These are phyloP conservation scores for Rosa persica DNA, from an alignment of 306 rosid genomes.

Conservation along the genomic window DNA sequence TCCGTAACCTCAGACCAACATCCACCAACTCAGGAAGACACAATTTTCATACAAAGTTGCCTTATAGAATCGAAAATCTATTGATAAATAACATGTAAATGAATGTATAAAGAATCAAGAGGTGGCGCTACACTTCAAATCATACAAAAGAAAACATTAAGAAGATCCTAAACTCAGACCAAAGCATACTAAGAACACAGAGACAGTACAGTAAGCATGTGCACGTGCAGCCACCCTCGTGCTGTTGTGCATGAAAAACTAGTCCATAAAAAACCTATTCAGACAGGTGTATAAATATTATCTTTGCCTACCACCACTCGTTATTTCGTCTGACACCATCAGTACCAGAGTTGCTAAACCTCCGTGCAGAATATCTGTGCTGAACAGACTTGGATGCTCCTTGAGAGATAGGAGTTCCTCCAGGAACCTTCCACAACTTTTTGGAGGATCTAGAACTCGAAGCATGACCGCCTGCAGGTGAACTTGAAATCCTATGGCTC, in stretches of 20 bases:
- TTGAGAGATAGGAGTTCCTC: constrained; percentile 44
- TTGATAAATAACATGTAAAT: neutral
- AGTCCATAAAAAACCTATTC: neutral
- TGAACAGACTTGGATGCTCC: constrained; percentile 29
- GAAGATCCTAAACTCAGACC: neutral
- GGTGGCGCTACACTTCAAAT: neutral
- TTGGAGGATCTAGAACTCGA: constrained; percentile 35
- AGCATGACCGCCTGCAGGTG: constrained; percentile 34
- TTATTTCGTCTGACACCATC: constrained; percentile 45
- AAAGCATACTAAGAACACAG: neutral
- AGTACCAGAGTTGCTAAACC: constrained; percentile 47
- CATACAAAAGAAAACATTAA: neutral
- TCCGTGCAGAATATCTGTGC: constrained; percentile 47
- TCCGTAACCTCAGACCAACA: neutral
- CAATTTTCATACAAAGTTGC: neutral
- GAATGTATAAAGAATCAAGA: neutral
- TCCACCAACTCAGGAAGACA: neutral
- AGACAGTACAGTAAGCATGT: neutral
- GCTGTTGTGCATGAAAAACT: neutral
- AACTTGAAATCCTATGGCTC: constrained; percentile 24
- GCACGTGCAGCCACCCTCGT: neutral
- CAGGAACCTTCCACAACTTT: constrained; percentile 25
- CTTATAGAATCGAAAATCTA: neutral
- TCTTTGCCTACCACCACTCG: constrained; percentile 48
- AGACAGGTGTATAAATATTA: neutral